A percentile compares a stretch with the other conserved stretches of the same genome.
Conservation (phyloP, 805 yeast species). For the Naumovozyma castellii region DNA sequence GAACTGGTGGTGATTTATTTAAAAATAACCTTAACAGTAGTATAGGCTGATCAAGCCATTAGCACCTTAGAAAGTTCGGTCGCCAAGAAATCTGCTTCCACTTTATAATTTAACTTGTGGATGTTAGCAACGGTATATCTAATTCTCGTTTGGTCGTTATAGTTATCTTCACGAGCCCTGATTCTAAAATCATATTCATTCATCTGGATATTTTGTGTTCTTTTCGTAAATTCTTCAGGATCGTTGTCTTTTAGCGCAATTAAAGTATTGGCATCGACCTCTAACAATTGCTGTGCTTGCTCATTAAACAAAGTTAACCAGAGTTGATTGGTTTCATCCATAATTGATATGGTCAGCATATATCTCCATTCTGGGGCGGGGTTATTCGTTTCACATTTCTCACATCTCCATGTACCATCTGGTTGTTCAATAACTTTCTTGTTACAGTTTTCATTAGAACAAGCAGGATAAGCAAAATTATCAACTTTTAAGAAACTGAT, state of each 20-base stretch:
- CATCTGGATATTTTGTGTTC: constrained; percentile 46
- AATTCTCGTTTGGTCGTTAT: constrained; percentile 67
- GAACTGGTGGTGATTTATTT: too few species aligned
- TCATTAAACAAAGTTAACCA: constrained; percentile 87
- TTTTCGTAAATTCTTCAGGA: constrained; percentile 36
- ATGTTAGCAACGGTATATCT: constrained; percentile 60
- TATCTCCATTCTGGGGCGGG: constrained; percentile 70
- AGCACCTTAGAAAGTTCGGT: constrained; percentile 22
- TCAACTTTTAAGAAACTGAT: constrained; percentile 64
- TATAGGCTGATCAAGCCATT: constrained; percentile 1
- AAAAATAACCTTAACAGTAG: too few species aligned
- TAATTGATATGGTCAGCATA: constrained; percentile 63
- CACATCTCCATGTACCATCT: constrained; percentile 85
- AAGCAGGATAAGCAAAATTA: constrained; percentile 83
- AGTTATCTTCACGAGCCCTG: constrained; percentile 75
- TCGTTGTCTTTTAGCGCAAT: constrained; percentile 39
- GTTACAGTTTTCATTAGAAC: constrained; percentile 66
- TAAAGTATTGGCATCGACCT: constrained; percentile 52
- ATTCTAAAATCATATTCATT: constrained; percentile 66
- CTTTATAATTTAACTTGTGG: constrained; percentile 43
- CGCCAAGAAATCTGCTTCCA: constrained; percentile 52
- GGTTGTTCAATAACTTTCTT: constrained; percentile 71
- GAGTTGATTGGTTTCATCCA: constrained; percentile 72
- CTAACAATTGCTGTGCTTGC: constrained; percentile 61
- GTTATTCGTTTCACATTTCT: constrained; percentile 68